These are phyloP conservation scores for Pyrus bretschneideri DNA, from an alignment of 306 rosid genomes.

Conservation along the genomic window DNA sequence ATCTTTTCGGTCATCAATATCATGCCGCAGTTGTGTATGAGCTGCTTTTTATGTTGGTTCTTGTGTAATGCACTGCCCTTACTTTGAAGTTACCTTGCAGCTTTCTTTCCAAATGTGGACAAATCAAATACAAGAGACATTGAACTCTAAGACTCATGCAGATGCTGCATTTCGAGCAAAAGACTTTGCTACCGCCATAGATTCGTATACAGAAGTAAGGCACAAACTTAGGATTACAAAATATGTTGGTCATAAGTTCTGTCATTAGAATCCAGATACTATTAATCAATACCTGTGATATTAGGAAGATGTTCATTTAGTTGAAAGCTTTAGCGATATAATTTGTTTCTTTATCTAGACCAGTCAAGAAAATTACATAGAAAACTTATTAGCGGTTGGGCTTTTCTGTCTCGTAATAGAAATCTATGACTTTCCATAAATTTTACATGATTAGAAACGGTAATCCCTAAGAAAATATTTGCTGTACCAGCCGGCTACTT, in stretches of 20 bases:
- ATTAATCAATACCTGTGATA: constrained; percentile 4
- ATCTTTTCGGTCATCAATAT: neutral
- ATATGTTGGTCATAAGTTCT: neutral
- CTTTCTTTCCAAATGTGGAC: constrained; percentile 99
- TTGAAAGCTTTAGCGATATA: neutral
- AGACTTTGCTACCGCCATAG: constrained; percentile 64
- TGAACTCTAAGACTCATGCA: constrained; percentile 83
- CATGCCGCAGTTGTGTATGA: neutral
- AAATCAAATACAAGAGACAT: constrained; percentile 88
- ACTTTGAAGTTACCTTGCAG: constrained; percentile 39
- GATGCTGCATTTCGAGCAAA: constrained; percentile 81
- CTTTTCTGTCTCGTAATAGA: neutral
- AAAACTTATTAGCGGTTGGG: no score
- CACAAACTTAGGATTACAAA: constrained; percentile 4
- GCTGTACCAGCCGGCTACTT: neutral
- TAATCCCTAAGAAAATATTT: neutral
- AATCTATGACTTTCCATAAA: neutral
- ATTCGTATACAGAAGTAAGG: constrained; percentile 80
- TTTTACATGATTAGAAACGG: neutral
- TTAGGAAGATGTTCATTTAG: neutral
- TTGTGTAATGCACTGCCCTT: neutral
- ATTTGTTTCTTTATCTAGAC: neutral
- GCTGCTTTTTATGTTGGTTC: neutral
- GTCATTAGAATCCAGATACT: constrained; percentile 5
- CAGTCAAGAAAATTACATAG: no score